These are phyloP conservation scores for Quercus bicolor DNA, from an alignment of 306 rosid genomes.

Conservation along the genomic window DNA sequence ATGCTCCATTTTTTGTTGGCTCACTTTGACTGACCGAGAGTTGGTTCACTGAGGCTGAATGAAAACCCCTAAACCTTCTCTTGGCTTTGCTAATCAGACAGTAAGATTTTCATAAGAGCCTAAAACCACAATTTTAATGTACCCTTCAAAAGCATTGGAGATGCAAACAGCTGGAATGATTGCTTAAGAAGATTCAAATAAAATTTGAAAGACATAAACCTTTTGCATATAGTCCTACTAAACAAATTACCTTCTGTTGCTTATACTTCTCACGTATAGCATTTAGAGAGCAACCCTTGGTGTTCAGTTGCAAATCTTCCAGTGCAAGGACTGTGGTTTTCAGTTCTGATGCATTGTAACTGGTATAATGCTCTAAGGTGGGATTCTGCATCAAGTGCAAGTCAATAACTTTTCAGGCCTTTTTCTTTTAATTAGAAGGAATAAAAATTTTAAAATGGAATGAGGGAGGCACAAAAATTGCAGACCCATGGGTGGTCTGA, in stretches of 20 bases:
- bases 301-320: slow-evolving; percentile 61
- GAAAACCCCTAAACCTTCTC: too few species aligned
- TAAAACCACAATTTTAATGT: background rate
- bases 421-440: background rate
- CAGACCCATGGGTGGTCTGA: slow-evolving; percentile 83
- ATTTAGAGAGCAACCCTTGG: slow-evolving; percentile 50
- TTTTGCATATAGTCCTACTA: background rate
- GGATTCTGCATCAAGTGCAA: slow-evolving; percentile 51
- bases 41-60: background rate
- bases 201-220: background rate
- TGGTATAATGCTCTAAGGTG: slow-evolving; percentile 73
- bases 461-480: slow-evolving; percentile 8
- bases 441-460: background rate
- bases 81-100: background rate
- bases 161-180: background rate
- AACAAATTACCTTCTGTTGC: slow-evolving; percentile 59
- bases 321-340: slow-evolving; percentile 64
- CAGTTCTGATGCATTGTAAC: slow-evolving; percentile 63
- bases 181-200: background rate
- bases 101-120: background rate
- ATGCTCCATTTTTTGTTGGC: background rate
- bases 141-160: background rate
- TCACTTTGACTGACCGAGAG: background rate
- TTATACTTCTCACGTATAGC: slow-evolving; percentile 73
- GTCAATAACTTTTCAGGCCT: slow-evolving; percentile 9